phyloP scores from a whole-genome alignment of 2,329 filamentous ascomycete genomes.

The Aschersonia sp. region DNA sequence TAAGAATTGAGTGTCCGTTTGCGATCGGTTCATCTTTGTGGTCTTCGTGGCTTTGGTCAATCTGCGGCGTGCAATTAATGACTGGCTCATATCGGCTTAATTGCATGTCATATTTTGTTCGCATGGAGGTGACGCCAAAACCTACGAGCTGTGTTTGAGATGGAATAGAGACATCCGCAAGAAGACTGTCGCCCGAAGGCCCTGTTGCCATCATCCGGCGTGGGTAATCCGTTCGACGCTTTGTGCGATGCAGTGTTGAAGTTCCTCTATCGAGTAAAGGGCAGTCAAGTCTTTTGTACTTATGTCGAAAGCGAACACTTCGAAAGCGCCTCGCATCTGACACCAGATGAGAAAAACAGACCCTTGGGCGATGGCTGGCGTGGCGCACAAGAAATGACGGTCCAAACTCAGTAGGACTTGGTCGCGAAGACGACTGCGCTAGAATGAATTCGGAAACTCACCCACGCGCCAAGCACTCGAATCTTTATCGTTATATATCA shows the following conservation, averaged over 20 bases:
- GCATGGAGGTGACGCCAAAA: background rate
- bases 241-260: conserved; percentile 8
- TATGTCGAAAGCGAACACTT: too few relatives aligned
- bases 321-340: too few relatives aligned
- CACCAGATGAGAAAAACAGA: too few relatives aligned
- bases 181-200: conserved; percentile 33
- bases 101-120: too few relatives aligned
- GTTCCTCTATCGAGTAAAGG: background rate
- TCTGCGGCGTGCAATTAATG: background rate
- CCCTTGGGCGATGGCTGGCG: too few relatives aligned
- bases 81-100: conserved; percentile 4
- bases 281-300: background rate
- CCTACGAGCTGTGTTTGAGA: conserved; percentile 29
- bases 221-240: conserved; percentile 11
- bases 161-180: conserved; percentile 38
- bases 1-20: conserved; percentile 29
- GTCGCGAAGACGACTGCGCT: too few relatives aligned
- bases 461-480: background rate
- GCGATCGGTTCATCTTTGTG: conserved; percentile 27
- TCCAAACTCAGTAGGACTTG: too few relatives aligned
- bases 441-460: background rate
- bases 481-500: background rate
- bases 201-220: conserved; percentile 51
- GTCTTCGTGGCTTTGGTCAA: conserved; percentile 27
- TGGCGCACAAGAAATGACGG: too few relatives aligned